A percentile compares a stretch with the other conserved stretches of the same genome.
phyloP scores from a whole-genome alignment of 768 basidiomycete genomes.

The Lyophyllum semitale region DNA sequence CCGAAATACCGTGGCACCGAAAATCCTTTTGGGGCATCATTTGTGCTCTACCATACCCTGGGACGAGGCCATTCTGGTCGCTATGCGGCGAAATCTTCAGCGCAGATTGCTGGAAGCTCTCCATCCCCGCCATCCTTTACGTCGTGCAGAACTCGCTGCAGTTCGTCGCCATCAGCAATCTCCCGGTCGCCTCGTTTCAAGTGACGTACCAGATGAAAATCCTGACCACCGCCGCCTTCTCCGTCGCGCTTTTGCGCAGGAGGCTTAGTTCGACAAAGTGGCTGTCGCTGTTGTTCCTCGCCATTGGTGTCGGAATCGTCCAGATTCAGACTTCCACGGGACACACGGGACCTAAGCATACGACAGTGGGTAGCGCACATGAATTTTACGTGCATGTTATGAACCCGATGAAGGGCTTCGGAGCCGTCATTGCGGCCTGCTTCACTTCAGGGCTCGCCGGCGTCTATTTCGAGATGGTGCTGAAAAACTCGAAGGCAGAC shows the following conservation, averaged over 20 bases:
- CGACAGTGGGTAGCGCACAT: conserved; percentile 67
- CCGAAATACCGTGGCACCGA: conserved; percentile 42
- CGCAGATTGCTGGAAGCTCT: conserved; percentile 95
- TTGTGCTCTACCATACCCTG: conserved; percentile 41
- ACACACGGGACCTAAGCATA: conserved; percentile 26
- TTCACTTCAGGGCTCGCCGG: conserved; percentile 90
- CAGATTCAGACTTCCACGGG: conserved; percentile 76
- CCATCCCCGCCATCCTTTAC: conserved; percentile 94
- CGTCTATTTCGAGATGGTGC: conserved; percentile 93
- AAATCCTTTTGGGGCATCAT: conserved; percentile 39
- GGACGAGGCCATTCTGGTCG: conserved; percentile 51
- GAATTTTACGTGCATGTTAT: conserved; percentile 74
- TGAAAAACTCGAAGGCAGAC: conserved; percentile 81
- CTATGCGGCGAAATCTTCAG: conserved; percentile 80
- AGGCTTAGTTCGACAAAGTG: conserved; percentile 77
- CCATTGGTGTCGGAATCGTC: conserved; percentile 91
- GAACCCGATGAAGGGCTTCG: conserved; percentile 80
- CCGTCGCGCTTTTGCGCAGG: conserved; percentile 79
- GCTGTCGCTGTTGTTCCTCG: conserved; percentile 85
- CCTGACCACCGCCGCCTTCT: conserved; percentile 92
- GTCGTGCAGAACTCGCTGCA: conserved; percentile 97
- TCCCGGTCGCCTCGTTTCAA: conserved; percentile 96
- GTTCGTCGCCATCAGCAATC: conserved; percentile 93
- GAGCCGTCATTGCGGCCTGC: conserved; percentile 83
- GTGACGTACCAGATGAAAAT: conserved; percentile 99